Base-by-base conservation (phyloP, 2,329 filamentous ascomycete species). In the Dryadomyces quercivorus region DNA sequence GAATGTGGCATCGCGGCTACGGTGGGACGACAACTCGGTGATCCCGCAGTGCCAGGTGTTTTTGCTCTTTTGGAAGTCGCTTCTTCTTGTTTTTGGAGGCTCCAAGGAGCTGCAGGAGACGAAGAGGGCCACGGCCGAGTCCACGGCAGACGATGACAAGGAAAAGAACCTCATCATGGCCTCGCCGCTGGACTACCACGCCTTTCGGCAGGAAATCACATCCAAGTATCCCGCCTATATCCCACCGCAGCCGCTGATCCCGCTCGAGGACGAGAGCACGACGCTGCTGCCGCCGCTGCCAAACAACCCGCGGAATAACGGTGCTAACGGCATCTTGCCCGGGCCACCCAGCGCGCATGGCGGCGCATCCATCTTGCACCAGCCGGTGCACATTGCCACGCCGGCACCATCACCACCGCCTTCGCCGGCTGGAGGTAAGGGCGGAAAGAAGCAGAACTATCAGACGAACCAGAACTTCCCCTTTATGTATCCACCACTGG, bases 391-490 rank as follows among this genome's bases (percentile, higher is more conserved):
- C 67, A 98, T 98, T 62, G 93, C 93, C n/a, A 98, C 93, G 1
- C 93, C 93, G 0, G 92, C 91, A 0, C 93, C 93, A 1, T 98
- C 93, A 0, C 93, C 93, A 22, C 93, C 93, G 0, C 93, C 93
- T 1, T 96, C 92, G 1, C 93, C 93, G 0, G 78, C 75, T 10
- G 91, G 90, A 26, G 90, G 90, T 0, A 98, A 97, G 67, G 88
- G 87, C 52, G 91, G 86, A 1, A 98, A 98, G 75, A 98, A 98
- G 66, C 93, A 98, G 64, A 98, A 97, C 62, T 98, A 98, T 63
- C 93, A 98, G 67, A 98, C 93, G 0, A 98, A 98, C 64, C 93
- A 98, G 63, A 93, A 96, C 65, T 97, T 98, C 60, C 93, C 93
- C 0, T 97, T 98, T 65, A 83, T 98, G 72, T 98, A 98, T 62